A percentile compares a stretch with the other conserved stretches of the same genome.
Conservation (phyloP, 768 basidiomycete genomes). For the Coprinopsis cinerea region DNA sequence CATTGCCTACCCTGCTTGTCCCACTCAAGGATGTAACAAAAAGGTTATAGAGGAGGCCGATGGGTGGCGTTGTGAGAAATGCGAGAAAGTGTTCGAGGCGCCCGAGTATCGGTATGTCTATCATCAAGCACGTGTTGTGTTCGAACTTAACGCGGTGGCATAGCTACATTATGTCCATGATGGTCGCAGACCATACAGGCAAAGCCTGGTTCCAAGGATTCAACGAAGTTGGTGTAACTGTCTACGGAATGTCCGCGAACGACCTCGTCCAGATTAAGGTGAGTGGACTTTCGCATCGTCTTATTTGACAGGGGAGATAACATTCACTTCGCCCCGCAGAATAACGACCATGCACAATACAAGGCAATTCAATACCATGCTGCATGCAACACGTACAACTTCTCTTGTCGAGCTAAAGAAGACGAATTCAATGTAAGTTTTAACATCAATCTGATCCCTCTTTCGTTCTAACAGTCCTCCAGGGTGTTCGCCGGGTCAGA, state of each 20-base stretch:
- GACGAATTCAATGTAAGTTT: slow-evolving; percentile 76
- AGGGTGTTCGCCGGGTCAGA: slow-evolving; percentile 80
- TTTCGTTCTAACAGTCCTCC: not conserved
- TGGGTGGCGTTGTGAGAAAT: slow-evolving; percentile 93
- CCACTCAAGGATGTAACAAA: slow-evolving; percentile 75
- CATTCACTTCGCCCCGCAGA: slow-evolving; percentile 7
- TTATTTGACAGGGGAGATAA: not conserved
- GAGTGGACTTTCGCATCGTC: no score
- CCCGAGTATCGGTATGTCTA: slow-evolving; percentile 75
- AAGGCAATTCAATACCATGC: not conserved
- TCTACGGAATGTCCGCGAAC: slow-evolving; percentile 78
- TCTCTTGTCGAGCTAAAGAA: slow-evolving; percentile 80
- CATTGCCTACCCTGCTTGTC: slow-evolving; percentile 87
- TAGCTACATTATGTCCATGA: slow-evolving; percentile 80
- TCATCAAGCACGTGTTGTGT: not conserved
- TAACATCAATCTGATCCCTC: not conserved
- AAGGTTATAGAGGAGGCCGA: slow-evolving; percentile 70
- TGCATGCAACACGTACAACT: slow-evolving; percentile 57
- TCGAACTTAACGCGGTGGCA: no score
- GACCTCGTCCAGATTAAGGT: slow-evolving; percentile 75
- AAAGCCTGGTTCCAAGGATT: slow-evolving; percentile 94
- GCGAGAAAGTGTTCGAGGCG: slow-evolving; percentile 58
- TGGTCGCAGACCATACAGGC: slow-evolving; percentile 83
- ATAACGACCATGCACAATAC: slow-evolving; percentile 10
- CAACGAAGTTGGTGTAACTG: slow-evolving; percentile 77